These are phyloP conservation scores for Esteya vermicola DNA, from an alignment of 2,329 filamentous ascomycete genomes.

Conservation along the genomic window DNA sequence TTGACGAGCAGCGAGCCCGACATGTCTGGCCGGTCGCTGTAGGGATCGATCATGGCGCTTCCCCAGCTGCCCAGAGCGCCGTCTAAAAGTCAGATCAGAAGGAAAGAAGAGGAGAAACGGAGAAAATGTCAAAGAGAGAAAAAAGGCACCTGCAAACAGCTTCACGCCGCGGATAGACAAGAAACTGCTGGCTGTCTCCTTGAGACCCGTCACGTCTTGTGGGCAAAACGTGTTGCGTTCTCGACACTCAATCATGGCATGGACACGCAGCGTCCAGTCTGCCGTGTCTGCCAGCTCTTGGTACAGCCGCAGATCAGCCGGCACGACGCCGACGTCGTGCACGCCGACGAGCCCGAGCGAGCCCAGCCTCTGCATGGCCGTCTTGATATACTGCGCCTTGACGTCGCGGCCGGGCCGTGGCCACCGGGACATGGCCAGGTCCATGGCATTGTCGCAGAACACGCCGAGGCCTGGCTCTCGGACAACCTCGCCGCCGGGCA, in stretches of 20 bases:
- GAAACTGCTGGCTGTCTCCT: conserved; percentile 23
- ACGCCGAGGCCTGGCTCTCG: conserved; percentile 49
- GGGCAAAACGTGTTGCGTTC: conserved; percentile 51
- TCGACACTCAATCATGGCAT: conserved; percentile 54
- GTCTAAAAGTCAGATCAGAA: conserved; percentile 24
- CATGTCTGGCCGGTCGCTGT: conserved; percentile 46
- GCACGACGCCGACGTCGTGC: conserved; percentile 51
- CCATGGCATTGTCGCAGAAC: conserved; percentile 63
- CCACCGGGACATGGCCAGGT: conserved; percentile 40
- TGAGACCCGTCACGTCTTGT: conserved; percentile 28
- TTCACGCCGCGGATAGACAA: conserved; percentile 51
- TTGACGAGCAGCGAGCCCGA: conserved; percentile 54
- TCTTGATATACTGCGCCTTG: conserved; percentile 39
- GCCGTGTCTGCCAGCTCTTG: conserved; percentile 30
- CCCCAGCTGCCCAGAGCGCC: conserved; percentile 60
- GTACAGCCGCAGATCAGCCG: conserved; percentile 39
- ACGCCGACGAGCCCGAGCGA: conserved; percentile 53
- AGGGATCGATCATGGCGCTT: conserved; percentile 57
- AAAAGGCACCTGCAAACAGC: conserved; percentile 45
- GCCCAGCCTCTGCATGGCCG: conserved; percentile 49
- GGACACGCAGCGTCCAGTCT: conserved; percentile 48
- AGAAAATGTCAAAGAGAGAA: too few relatives aligned
- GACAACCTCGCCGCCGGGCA: conserved; percentile 51
- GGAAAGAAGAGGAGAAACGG: too few relatives aligned
- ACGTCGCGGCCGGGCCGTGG: conserved; percentile 38